Evolutionary conservation across 2,329 filamentous ascomycete genomes (phyloP).

Genomic region (Lasiodiplodia hormozganensis): DNA sequence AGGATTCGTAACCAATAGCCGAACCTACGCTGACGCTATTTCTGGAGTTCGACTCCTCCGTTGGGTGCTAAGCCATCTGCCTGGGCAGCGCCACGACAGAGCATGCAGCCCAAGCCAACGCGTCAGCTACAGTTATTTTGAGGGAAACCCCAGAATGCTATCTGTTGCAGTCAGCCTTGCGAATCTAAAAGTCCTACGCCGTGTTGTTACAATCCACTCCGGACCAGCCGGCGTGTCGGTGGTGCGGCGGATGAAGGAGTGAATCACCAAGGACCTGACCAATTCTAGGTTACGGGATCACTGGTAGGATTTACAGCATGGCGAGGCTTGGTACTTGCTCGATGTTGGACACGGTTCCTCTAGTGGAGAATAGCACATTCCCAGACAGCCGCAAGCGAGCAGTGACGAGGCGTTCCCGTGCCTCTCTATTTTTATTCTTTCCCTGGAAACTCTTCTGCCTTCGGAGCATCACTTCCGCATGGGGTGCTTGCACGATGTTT

Average conservation of each 20-base stretch:
- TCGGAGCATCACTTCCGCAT: too few species aligned
- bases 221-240: conserved; percentile 42
- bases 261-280: too few species aligned
- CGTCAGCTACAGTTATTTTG: conserved; percentile 32
- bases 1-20: background rate
- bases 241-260: conserved; percentile 33
- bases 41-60: conserved; percentile 2
- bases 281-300: too few species aligned
- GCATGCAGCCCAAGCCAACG: background rate
- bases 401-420: too few species aligned
- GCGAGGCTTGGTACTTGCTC: too few species aligned
- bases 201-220: conserved; percentile 44
- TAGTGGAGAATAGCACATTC: too few species aligned
- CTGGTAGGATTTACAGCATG: too few species aligned
- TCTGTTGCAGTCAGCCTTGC: conserved; percentile 43
- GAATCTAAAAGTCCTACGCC: conserved; percentile 43
- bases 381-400: too few species aligned
- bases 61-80: conserved; percentile 9
- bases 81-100: background rate
- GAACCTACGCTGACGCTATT: background rate
- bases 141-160: conserved; percentile 43
- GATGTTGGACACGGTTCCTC: too few species aligned
- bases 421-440: too few species aligned
- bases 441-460: too few species aligned
- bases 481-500: too few species aligned